These are phyloP conservation scores for Angophora floribunda DNA, from an alignment of 345 rosid species.

Conservation along the genomic window DNA sequence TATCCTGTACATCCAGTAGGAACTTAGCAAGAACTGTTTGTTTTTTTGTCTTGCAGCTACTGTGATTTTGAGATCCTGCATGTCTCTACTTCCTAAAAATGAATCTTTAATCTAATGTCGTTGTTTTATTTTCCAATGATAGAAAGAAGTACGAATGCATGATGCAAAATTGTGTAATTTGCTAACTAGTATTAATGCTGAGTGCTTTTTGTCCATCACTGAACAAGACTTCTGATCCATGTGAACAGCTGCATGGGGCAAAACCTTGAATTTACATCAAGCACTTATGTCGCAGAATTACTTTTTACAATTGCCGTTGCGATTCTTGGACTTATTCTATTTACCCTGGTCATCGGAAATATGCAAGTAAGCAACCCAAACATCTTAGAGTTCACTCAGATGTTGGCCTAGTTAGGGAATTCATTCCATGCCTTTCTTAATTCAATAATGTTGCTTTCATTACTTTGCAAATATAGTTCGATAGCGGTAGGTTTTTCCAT, in stretches of 20 bases:
- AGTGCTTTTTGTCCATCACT: not conserved
- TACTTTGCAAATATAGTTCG: not conserved
- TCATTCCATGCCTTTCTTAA: not conserved
- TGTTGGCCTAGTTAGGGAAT: not conserved
- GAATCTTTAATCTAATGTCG: not conserved
- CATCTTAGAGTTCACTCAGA: not conserved
- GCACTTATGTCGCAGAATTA: constrained; percentile 32
- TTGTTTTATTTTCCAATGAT: not conserved
- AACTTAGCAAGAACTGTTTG: not conserved
- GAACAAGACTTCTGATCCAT: not conserved
- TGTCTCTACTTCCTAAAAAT: not conserved
- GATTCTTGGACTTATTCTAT: constrained; percentile 45
- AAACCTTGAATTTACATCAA: constrained; percentile 7
- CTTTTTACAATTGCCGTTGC: constrained; percentile 44
- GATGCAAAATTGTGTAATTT: not conserved
- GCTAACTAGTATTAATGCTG: not conserved
- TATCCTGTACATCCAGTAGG: not conserved
- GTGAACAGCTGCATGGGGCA: constrained; percentile 22
- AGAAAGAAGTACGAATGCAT: not conserved
- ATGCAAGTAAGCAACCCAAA: constrained; percentile 10
- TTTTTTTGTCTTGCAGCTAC: not conserved
- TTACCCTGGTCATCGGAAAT: constrained; percentile 53
- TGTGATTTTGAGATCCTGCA: not conserved
- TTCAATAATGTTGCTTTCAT: not conserved
- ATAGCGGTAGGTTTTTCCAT: not conserved